Conservation (phyloP, 1,284 basidiomycete species). For the Apiotrichum akiyoshidainum region DNA sequence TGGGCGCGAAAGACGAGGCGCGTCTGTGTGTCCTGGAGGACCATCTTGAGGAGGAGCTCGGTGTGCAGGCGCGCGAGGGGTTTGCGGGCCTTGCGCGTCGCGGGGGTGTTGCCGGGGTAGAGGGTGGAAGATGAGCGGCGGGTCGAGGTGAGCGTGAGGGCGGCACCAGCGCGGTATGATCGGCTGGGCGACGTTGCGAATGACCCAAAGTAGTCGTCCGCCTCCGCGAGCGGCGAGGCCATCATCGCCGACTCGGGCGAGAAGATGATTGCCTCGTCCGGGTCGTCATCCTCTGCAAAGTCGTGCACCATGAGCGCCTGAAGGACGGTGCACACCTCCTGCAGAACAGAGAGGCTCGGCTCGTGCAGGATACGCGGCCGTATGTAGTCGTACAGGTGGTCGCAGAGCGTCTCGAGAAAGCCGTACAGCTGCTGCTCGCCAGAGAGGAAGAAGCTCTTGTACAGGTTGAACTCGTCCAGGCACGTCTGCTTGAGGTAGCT, state of each 20-base stretch:
- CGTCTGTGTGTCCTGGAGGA: conserved; percentile 90
- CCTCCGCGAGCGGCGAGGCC: conserved; percentile 8
- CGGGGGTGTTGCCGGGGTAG: background rate
- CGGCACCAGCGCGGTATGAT: conserved; percentile 1
- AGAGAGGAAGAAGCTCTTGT: conserved; percentile 75
- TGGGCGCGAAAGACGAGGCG: conserved; percentile 90
- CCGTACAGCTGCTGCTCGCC: conserved; percentile 77
- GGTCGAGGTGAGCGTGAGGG: background rate
- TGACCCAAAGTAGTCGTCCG: conserved; percentile 26
- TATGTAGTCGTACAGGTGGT: conserved; percentile 87
- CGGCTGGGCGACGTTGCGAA: conserved; percentile 36
- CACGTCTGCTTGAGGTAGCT: conserved; percentile 85
- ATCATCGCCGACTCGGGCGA: conserved; percentile 25
- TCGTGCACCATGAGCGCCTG: conserved; percentile 91
- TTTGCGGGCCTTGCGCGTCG: conserved; percentile 15
- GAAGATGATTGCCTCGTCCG: conserved; percentile 23
- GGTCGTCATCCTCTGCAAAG: conserved; percentile 27
- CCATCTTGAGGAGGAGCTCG: conserved; percentile 74
- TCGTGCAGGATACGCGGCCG: conserved; percentile 90
- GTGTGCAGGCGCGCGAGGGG: conserved; percentile 61
- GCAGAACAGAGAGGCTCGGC: conserved; percentile 74
- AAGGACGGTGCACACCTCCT: conserved; percentile 88
- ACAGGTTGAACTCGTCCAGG: conserved; percentile 79
- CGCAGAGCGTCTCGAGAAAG: conserved; percentile 84
- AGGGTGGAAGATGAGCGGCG: conserved; percentile 1